Evolutionary conservation across 371 early-diverging fungal species (phyloP).

Genomic region (Choanephora cucurbitarum): DNA sequence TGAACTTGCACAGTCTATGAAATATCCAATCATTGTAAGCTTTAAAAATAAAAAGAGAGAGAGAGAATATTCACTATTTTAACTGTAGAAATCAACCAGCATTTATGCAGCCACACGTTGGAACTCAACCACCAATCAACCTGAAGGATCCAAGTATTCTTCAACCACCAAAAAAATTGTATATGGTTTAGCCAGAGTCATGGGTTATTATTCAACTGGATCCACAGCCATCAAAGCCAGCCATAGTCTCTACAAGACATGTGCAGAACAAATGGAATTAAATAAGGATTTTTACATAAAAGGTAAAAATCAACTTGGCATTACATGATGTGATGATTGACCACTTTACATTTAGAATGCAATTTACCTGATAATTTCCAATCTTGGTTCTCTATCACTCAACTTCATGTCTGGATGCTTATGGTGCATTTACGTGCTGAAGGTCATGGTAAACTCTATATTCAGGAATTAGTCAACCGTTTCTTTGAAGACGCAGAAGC

Average conservation of each 20-base stretch:
- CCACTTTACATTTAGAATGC: constrained; percentile 46
- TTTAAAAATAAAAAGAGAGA: no score
- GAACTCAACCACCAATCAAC: not conserved
- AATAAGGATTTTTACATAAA: constrained; percentile 60
- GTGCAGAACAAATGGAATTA: constrained; percentile 53
- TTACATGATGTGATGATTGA: no score
- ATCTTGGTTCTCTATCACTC: constrained; percentile 92
- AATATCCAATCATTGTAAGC: no score
- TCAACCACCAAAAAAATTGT: constrained; percentile 45
- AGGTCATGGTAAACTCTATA: constrained; percentile 72
- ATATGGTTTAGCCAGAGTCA: constrained; percentile 50
- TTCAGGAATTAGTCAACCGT: constrained; percentile 86
- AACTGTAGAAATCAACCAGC: no score
- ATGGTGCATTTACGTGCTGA: constrained; percentile 83
- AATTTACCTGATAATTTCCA: constrained; percentile 88
- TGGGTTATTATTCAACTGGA: constrained; percentile 58
- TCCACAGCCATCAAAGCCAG: constrained; percentile 62
- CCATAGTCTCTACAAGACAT: constrained; percentile 53
- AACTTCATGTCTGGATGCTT: constrained; percentile 93
- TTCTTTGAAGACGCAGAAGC: constrained; percentile 90
- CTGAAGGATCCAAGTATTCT: constrained; percentile 32
- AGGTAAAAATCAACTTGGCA: constrained; percentile 44
- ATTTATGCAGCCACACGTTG: not conserved
- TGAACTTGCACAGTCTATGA: no score
- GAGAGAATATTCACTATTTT: no score